Evolutionary conservation across 345 rosid genomes (phyloP).

Genomic region (Theobroma cacao): DNA sequence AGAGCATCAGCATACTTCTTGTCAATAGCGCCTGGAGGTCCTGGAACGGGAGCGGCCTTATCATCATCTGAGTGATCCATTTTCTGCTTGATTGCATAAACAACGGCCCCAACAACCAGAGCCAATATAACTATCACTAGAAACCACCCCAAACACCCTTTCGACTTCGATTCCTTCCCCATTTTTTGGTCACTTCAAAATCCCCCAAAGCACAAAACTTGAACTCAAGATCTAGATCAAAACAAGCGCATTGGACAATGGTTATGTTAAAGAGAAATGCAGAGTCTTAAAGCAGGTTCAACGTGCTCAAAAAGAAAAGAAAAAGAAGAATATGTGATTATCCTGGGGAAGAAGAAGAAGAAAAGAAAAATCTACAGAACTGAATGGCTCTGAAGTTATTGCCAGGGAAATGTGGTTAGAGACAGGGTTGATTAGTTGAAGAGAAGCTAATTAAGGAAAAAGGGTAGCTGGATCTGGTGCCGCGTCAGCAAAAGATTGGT

Average conservation of each 20-base stretch:
- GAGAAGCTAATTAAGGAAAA: slow-evolving; percentile 5
- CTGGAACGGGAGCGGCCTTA: slow-evolving; percentile 56
- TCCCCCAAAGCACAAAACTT: background rate
- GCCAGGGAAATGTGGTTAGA: background rate
- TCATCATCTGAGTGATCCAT: slow-evolving; percentile 36
- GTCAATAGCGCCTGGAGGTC: slow-evolving; percentile 82
- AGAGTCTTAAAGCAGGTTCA: background rate
- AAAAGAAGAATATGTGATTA: background rate
- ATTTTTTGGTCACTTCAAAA: slow-evolving; percentile 28
- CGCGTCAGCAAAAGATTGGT: background rate
- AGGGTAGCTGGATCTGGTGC: slow-evolving; percentile 3
- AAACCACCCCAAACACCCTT: slow-evolving; percentile 73
- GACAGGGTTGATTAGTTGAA: background rate
- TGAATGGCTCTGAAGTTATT: background rate
- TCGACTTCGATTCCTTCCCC: slow-evolving; percentile 62
- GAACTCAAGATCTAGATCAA: slow-evolving; percentile 13
- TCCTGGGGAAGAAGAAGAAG: background rate
- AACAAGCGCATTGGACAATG: slow-evolving; percentile 9
- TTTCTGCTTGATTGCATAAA: slow-evolving; percentile 49
- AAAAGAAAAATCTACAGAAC: background rate
- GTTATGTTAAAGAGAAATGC: background rate
- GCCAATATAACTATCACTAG: slow-evolving; percentile 51
- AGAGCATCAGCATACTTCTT: slow-evolving; percentile 82
- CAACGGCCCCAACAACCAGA: slow-evolving; percentile 52
- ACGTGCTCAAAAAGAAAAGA: background rate